A percentile compares a stretch with the other conserved stretches of the same genome.
These are phyloP conservation scores for Peribolospora kevripleyi DNA, from an alignment of 768 basidiomycete species.

Conservation along the genomic window DNA sequence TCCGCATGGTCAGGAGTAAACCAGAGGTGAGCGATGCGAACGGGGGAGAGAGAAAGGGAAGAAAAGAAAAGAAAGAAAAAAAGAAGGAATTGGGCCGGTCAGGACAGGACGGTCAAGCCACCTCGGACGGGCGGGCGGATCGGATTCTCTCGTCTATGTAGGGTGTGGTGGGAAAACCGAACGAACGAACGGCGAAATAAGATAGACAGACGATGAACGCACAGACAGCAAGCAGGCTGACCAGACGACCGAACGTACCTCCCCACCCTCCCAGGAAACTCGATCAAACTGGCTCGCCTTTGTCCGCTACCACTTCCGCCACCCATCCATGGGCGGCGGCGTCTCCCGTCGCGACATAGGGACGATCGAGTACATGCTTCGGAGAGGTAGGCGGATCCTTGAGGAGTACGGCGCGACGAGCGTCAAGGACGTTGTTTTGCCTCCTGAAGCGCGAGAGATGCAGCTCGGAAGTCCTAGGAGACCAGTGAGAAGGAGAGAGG, in stretches of 20 bases:
- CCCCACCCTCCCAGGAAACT: slow-evolving; percentile 1
- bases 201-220: no score
- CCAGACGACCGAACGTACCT: no score
- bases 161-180: no score
- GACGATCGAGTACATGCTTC: slow-evolving; percentile 12
- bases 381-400: slow-evolving; percentile 11
- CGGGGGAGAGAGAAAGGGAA: background rate
- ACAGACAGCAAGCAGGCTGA: no score
- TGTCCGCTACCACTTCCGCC: slow-evolving; percentile 12
- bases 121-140: background rate
- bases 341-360: slow-evolving; percentile 7
- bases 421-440: slow-evolving; percentile 6
- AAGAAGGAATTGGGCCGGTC: background rate
- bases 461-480: no score
- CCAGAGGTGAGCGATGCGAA: slow-evolving; percentile 6
- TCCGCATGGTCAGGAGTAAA: slow-evolving; percentile 10
- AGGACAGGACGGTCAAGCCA: background rate
- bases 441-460: no score
- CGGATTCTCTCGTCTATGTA: background rate
- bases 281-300: slow-evolving; percentile 12
- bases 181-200: no score
- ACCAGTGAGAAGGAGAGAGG: no score
- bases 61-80: slow-evolving; percentile 7
- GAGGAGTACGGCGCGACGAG: slow-evolving; percentile 5
- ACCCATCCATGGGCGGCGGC: slow-evolving; percentile 8